Evolutionary conservation across 257 asterid species (phyloP).

Genomic region (Lithospermum erythrorhizon): DNA sequence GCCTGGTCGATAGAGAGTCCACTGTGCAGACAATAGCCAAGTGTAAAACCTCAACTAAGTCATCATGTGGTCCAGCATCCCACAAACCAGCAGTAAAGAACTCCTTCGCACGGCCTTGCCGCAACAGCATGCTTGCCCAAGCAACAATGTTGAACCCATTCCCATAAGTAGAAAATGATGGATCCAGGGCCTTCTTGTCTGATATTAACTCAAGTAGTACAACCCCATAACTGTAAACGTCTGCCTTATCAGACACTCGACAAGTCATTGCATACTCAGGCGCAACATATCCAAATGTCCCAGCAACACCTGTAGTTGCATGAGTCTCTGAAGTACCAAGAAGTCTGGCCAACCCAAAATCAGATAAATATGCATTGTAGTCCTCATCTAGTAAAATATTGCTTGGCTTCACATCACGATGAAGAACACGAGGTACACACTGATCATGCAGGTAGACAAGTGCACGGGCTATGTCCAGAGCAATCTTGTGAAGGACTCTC

Average conservation of each 20-base stretch:
- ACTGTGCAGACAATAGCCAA: constrained; percentile 79
- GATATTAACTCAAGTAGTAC: constrained; percentile 81
- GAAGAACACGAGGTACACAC: constrained; percentile 88
- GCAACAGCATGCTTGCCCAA: constrained; percentile 83
- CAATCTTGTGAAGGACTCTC: constrained; percentile 83
- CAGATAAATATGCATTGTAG: not conserved
- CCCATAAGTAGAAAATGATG: constrained; percentile 79
- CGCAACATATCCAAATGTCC: constrained; percentile 73
- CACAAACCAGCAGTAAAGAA: constrained; percentile 74
- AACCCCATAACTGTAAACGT: constrained; percentile 86
- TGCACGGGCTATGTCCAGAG: constrained; percentile 72
- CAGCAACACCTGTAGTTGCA: too few relatives aligned
- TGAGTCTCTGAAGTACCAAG: too few relatives aligned
- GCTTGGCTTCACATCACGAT: constrained; percentile 94
- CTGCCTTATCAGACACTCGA: constrained; percentile 92
- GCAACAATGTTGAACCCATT: constrained; percentile 84
- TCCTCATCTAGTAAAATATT: constrained; percentile 80
- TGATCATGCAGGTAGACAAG: constrained; percentile 88
- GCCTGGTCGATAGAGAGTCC: constrained; percentile 63
- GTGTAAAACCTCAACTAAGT: constrained; percentile 71
- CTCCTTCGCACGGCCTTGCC: constrained; percentile 76
- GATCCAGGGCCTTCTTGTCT: constrained; percentile 83
- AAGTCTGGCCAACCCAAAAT: too few relatives aligned
- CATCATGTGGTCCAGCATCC: constrained; percentile 86
- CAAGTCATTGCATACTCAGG: constrained; percentile 94